Percentiles rank a stretch among this genome's conserved stretches.
phyloP scores from a whole-genome alignment of 345 rosid genomes.

The Citrus medica region DNA sequence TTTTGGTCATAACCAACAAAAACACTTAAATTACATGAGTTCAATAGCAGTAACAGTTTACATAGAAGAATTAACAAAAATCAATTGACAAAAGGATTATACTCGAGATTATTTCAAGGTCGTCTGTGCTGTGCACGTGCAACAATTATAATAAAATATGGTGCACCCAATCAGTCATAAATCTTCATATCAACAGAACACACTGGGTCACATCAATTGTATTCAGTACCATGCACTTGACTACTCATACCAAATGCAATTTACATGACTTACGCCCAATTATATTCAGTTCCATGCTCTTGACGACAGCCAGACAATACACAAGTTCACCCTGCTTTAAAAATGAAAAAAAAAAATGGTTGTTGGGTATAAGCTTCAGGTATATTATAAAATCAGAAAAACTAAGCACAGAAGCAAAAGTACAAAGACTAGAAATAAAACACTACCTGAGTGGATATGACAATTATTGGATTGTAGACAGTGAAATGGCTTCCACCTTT shows the following conservation, averaged over 20 bases:
- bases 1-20: background rate
- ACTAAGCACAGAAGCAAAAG: background rate
- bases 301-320: conserved; percentile 72
- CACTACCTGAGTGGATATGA: conserved; percentile 59
- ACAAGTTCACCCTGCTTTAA: conserved; percentile 49
- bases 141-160: background rate
- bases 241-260: background rate
- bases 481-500: conserved; percentile 63
- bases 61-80: background rate
- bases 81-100: background rate
- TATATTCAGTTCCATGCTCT: conserved; percentile 67
- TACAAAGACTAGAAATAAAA: background rate
- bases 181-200: background rate
- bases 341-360: no score
- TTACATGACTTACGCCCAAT: conserved; percentile 60
- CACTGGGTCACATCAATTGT: background rate
- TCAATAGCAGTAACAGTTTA: background rate
- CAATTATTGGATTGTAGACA: conserved; percentile 68
- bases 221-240: background rate
- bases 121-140: background rate
- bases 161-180: background rate
- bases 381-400: background rate
- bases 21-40: background rate
- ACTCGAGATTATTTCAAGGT: background rate
- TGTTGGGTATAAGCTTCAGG: background rate